A percentile compares a stretch with the other conserved stretches of the same genome.
Evolutionary conservation across 768 basidiomycete genomes (phyloP).

Genomic region (Lactifluus hygrophoroides): DNA sequence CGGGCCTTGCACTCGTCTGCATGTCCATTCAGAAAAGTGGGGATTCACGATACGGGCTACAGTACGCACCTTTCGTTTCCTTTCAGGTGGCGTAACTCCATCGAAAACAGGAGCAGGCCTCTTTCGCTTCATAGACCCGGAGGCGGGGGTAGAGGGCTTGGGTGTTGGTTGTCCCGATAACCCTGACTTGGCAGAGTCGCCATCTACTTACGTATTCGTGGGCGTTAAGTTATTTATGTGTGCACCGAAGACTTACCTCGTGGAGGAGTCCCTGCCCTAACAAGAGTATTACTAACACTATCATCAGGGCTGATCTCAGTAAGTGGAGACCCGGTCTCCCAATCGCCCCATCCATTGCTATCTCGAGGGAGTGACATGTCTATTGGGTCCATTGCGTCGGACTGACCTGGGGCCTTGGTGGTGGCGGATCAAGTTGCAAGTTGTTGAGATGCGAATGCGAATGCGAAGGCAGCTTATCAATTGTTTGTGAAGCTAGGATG

Average conservation of each 20-base stretch:
- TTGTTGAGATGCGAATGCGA: too few species aligned
- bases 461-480: neutral
- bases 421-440: neutral
- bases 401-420: neutral
- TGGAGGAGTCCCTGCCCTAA: neutral
- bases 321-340: slow-evolving; percentile 6
- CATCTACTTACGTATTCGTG: neutral
- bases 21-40: neutral
- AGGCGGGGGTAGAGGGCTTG: neutral
- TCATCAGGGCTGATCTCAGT: slow-evolving; percentile 6
- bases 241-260: neutral
- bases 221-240: neutral
- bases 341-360: neutral
- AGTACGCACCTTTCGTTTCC: slow-evolving; percentile 10
- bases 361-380: slow-evolving; percentile 12
- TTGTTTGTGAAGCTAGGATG: neutral
- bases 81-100: slow-evolving; percentile 4
- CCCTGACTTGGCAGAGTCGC: neutral
- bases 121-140: slow-evolving; percentile 8
- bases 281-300: slow-evolving; percentile 10
- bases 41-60: neutral
- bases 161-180: neutral
- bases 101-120: neutral
- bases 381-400: slow-evolving; percentile 8
- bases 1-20: neutral